A percentile compares a stretch with the other conserved stretches of the same genome.
Conservation (phyloP, 768 basidiomycete genomes). For the Multifurca ochricompacta region DNA sequence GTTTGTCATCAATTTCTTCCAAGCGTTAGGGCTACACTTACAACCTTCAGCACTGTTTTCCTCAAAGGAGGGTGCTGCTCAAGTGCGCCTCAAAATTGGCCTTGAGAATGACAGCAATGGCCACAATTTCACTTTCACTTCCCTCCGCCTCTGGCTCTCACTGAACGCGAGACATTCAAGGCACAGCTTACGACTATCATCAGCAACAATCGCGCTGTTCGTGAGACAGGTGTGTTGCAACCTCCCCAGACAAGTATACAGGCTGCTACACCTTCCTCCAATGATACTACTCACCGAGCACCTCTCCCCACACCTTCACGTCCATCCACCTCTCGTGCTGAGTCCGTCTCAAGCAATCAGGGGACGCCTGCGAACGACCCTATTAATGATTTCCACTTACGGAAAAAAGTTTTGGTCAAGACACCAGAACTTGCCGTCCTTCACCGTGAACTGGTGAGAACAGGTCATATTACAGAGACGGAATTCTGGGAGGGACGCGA, state of each 20-base stretch:
- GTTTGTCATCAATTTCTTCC: constrained; percentile 20
- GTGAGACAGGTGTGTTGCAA: constrained; percentile 12
- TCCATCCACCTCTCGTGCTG: constrained; percentile 50
- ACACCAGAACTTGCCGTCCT: constrained; percentile 72
- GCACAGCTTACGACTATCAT: constrained; percentile 70
- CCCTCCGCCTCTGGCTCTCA: constrained; percentile 54
- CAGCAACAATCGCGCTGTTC: constrained; percentile 49
- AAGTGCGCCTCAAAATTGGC: constrained; percentile 71
- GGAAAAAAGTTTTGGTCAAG: constrained; percentile 72
- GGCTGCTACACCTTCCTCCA: constrained; percentile 24
- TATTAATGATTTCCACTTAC: constrained; percentile 59
- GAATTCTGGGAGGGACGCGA: constrained; percentile 98
- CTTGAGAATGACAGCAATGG: constrained; percentile 61
- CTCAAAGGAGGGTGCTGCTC: constrained; percentile 75
- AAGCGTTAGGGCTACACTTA: not conserved
- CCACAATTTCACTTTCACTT: constrained; percentile 77
- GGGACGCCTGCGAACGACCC: constrained; percentile 55
- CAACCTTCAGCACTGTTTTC: constrained; percentile 60
- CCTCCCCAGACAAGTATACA: constrained; percentile 17
- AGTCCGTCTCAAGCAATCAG: constrained; percentile 48
- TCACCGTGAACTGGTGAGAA: constrained; percentile 84
- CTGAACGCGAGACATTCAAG: constrained; percentile 80
- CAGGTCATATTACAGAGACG: constrained; percentile 76
- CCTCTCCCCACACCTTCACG: constrained; percentile 32
- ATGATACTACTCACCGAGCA: constrained; percentile 22